Base-by-base conservation (phyloP, 2,329 filamentous ascomycete genomes). In the Cercospora zeina region DNA sequence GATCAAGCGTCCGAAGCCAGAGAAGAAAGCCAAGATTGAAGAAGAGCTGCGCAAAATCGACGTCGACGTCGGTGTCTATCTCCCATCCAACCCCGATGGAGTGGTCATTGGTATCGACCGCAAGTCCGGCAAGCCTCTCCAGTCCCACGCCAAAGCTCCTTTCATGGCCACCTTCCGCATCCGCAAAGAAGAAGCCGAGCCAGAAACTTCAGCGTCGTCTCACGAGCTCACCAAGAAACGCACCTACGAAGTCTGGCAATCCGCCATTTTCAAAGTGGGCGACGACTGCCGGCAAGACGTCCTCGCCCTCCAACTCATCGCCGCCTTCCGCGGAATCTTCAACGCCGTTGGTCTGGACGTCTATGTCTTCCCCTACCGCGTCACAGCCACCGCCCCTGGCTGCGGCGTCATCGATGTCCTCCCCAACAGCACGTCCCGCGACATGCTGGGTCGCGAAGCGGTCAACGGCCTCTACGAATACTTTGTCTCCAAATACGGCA, bases 151-250 rank as follows among this genome's bases (percentile, higher is more conserved):
- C 62, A 99, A 99, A 77, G 93, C 96, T 6, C 95, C 95, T 0
- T 99, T 92, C 77, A 97, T 99, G 93, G 96, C 95, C 10, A 99
- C 95, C 0, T 99, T 99, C 83, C 87, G 95, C 53, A 96, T 99
- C 76, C 88, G 91, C 74, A 97, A 96, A 78, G 88, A 85, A 62
- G 87, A 84, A 62, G 83, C 84, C 65, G 83, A 82, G 34, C 77
- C 77, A 1, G 83, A 85, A 54, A 61, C 37, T 60, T 7, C 51
- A 33, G 21, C 37, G 16, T 27, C 53, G 31, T 24, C 16, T 10
- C n/a, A 16, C 36, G 24, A 67, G 67, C 61, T 49, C 11, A 19
- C 21, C 42, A 69, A 71, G 54, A 67, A 65, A 45, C 69, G 69
- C 66, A 90, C 87, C 0, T 86, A 96, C 68, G 96, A 99, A 76